Evolutionary conservation across 2,329 filamentous ascomycete species (phyloP), one percentile per base, ranked within the genome.

Genomic region (Neofusicoccum kwambonambiense): DNA sequence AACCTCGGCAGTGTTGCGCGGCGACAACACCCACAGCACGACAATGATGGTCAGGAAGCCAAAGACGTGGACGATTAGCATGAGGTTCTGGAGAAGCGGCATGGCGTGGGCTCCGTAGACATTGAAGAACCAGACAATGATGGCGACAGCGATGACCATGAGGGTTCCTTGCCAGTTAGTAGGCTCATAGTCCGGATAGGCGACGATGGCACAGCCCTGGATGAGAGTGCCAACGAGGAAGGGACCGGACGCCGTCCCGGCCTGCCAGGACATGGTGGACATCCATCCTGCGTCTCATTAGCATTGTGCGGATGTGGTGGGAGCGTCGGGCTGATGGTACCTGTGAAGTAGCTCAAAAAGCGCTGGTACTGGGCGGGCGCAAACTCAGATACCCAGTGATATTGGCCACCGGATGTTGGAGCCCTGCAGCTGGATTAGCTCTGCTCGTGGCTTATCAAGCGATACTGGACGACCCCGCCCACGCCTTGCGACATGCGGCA

Each of bases 211-310:
- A 4, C 69, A 73, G 2, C 77, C 75, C 64, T 83, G 81, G 42
- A 84, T 82, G 47, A 83, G 69, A 0, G 79, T 82, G 5, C 81
- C 82, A 0, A 80, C 79, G 8, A 83, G 74, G 67, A 82, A 83
- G 0, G 79, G 77, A 2, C 81, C 81, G 3, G 78, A 80, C 11
- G 82, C 81, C 31, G 77, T 78, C 13, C 80, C 81, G 9, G 81
- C 80, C 68, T 84, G 82, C 82, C 82, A 84, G 9, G 78, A 79
- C 3, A 84, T 69, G 1, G 80, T 80, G 0, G 78, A 79, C 73
- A 83, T 81, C 82, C 83, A 85, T 3, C 82, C 79, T 69, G 44
- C 9, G 11, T 17, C 12, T 19, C 1, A n/a, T 47, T 8, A 47
- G 27, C 2, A 15, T 8, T 17, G 15, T 44, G 42, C 8, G 3